Percentiles rank a stretch among this genome's conserved stretches.
Conservation (phyloP, 2,329 filamentous ascomycete genomes). For the Dactylonectria macrodidyma region DNA sequence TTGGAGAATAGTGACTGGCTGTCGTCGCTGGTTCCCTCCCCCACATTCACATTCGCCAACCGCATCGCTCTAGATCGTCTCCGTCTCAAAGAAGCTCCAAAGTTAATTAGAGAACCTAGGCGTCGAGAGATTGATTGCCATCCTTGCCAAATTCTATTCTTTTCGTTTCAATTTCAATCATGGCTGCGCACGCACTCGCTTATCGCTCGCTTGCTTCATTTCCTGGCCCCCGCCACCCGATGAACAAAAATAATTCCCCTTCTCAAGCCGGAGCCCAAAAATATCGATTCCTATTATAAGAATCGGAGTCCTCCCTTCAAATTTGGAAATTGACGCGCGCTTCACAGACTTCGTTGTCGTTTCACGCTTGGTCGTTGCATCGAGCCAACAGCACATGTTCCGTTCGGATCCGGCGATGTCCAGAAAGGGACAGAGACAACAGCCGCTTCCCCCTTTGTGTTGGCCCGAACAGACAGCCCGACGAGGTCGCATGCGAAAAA, state of each 20-base stretch:
- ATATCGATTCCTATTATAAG: constrained; percentile 1
- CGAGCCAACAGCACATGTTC: constrained; percentile 10
- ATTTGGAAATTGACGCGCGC: not conserved
- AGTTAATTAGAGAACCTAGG: not conserved
- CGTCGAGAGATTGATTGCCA: not conserved
- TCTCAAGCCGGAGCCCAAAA: not conserved
- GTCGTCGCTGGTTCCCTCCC: constrained; percentile 18
- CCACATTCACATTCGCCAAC: constrained; percentile 1
- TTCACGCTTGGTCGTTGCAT: constrained; percentile 5
- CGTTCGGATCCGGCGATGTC: constrained; percentile 3
- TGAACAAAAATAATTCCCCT: too few species aligned
- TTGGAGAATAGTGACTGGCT: not conserved
- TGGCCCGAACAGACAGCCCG: not conserved
- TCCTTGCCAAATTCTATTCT: not conserved
- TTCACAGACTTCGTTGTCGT: not conserved
- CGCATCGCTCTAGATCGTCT: not conserved
- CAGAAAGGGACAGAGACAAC: not conserved
- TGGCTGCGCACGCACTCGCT: constrained; percentile 6
- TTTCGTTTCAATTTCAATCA: not conserved
- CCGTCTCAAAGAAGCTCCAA: not conserved
- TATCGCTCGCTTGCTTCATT: not conserved
- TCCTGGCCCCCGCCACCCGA: not conserved
- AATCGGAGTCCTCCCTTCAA: not conserved
- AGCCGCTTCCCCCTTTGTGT: not conserved
- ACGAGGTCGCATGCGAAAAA: not conserved